Evolutionary conservation across 2,329 filamentous ascomycete species (phyloP), one percentile per base, ranked within the genome.

Genomic region (Byssoonygena ceratinophila): DNA sequence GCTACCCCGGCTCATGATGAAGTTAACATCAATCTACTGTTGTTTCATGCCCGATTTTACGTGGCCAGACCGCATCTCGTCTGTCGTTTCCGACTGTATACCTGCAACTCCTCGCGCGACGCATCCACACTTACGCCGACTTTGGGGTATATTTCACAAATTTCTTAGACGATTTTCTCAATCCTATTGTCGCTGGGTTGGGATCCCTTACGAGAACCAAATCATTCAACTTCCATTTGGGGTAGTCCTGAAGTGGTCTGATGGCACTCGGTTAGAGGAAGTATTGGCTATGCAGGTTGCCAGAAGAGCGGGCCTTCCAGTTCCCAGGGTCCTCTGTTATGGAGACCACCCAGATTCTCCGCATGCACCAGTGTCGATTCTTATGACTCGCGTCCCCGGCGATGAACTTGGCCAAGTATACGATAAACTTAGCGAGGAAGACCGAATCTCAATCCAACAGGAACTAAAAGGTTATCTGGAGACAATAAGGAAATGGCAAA

Each of bases 301-400:
- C 6, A 54, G 59, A 54, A 55, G 51, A 11, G 65, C 63, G 29
- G 63, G 62, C 27, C 57, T 68, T 7, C 64, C 64, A 43, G 60
- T 62, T 25, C 66, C 64, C 9, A 60, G 58, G 51, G 63, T 69
- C 8, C 34, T 54, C 23, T 51, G 52, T 25, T 54, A 43, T 32
- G 52, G 66, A 25, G 64, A 67, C 7, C 64, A 68, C 56, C 59
- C 62, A 27, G 55, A 64, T 53, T 60, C 54, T 16, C 61, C 62
- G 11, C 58, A 65, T 57, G 61, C 61, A 18, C 62, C 62, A 14
- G 46, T 68, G 27, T 68, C 67, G 23, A 69, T 69, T 51, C 52
- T 68, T 1, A 69, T 72, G 64, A 71, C 67, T 53, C 63, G 66
- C 32, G 51, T 68, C 52, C 64, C 65, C 45, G 66, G 67, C 14